Conservation (phyloP, 78 protist species). For the Guillardia theta region DNA sequence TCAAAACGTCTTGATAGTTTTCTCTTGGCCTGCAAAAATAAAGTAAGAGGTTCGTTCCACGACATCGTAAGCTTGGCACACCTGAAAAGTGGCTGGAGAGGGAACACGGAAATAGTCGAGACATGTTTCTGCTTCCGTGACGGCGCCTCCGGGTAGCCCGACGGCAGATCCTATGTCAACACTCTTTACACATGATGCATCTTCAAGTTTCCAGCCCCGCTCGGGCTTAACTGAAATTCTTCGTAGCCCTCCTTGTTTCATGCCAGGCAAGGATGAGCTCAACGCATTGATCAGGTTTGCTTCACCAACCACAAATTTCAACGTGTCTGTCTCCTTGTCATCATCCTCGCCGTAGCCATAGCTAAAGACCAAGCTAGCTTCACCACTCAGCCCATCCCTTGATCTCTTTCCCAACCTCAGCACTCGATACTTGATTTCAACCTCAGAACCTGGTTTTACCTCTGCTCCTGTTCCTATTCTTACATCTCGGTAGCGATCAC, state of each 20-base stretch:
- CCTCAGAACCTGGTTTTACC: neutral
- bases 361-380: neutral
- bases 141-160: neutral
- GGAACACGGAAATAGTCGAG: neutral
- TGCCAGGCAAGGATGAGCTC: neutral
- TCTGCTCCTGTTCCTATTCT: neutral
- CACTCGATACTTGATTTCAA: conserved; percentile 23
- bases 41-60: neutral
- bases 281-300: neutral
- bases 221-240: conserved; percentile 25
- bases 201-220: conserved; percentile 42
- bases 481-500: conserved; percentile 37
- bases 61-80: neutral
- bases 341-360: conserved; percentile 47
- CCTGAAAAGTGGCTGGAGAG: neutral
- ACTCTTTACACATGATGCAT: neutral
- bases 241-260: conserved; percentile 26
- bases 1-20: neutral
- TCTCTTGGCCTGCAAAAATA: neutral
- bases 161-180: neutral
- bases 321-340: conserved; percentile 26
- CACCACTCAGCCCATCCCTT: conserved; percentile 47
- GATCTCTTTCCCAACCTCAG: conserved; percentile 12
- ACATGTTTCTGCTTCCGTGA: neutral
- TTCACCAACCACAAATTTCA: neutral